phyloP scores from a whole-genome alignment of 805 yeast genomes.

The Ogataea angusta region DNA sequence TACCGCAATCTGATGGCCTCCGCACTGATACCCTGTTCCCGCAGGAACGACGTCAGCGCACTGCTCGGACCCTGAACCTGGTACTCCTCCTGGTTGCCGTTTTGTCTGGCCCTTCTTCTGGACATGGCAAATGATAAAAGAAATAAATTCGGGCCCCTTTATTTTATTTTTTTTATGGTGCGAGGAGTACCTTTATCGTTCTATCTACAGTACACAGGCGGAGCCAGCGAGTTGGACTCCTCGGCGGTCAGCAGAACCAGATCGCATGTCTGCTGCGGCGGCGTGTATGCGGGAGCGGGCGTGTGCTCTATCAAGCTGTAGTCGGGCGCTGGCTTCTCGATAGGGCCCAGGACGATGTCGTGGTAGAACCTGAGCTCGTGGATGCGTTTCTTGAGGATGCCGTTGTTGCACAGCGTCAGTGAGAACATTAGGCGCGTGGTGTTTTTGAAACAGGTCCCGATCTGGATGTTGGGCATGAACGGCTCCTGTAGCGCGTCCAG shows the following conservation, averaged over 20 bases:
- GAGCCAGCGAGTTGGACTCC: constrained; percentile 1
- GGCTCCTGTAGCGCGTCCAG: constrained; percentile 9
- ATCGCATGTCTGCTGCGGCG: constrained; percentile 12
- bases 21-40: constrained; percentile 87
- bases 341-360: constrained; percentile 11
- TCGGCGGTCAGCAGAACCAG: constrained; percentile 11
- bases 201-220: constrained; percentile 5
- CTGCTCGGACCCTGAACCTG: constrained; percentile 64
- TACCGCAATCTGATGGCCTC: constrained; percentile 59
- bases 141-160: neutral
- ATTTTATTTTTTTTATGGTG: neutral
- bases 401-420: constrained; percentile 8
- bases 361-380: constrained; percentile 10
- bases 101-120: constrained; percentile 21
- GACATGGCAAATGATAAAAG: constrained; percentile 18
- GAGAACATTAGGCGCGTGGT: constrained; percentile 6
- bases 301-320: constrained; percentile 11
- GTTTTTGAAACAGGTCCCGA: constrained; percentile 15
- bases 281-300: constrained; percentile 18
- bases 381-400: constrained; percentile 1
- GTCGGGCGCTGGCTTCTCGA: constrained; percentile 15
- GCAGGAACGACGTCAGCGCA: constrained; percentile 83
- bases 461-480: constrained; percentile 16
- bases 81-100: constrained; percentile 8
- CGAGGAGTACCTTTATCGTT: constrained; percentile 1